These are phyloP conservation scores for Salinomyces thailandicus DNA, from an alignment of 2,329 filamentous ascomycete species.

Conservation along the genomic window DNA sequence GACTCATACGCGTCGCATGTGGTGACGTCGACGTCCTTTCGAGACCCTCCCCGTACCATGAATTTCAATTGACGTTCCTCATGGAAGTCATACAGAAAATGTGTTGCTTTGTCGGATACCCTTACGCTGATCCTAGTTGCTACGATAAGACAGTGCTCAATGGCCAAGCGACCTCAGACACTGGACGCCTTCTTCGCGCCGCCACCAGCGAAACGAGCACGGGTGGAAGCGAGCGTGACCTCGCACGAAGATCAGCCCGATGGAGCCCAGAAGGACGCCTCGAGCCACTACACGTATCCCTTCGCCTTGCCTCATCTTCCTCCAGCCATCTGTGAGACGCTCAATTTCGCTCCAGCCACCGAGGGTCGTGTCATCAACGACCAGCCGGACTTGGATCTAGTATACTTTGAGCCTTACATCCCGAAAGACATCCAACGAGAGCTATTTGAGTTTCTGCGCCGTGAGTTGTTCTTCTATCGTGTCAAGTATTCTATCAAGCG, in stretches of 20 bases:
- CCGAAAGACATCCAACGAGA: conserved; percentile 44
- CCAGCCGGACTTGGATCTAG: conserved; percentile 58
- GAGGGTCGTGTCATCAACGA: conserved; percentile 51
- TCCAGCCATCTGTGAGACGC: conserved; percentile 29
- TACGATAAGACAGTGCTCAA: no score
- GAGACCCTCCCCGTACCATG: no score
- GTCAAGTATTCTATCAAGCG: conserved; percentile 50
- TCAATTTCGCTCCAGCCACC: conserved; percentile 35
- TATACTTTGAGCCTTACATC: conserved; percentile 68
- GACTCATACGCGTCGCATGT: background rate
- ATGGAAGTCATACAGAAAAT: no score
- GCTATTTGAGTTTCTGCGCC: conserved; percentile 60
- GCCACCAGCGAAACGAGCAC: conserved; percentile 30
- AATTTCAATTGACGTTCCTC: no score
- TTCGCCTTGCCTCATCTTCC: conserved; percentile 43
- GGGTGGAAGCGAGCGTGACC: background rate
- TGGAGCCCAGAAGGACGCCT: conserved; percentile 11
- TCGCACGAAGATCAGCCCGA: background rate
- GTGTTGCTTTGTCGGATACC: no score
- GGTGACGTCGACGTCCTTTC: background rate
- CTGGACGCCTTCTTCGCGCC: conserved; percentile 59
- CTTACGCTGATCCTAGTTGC: no score
- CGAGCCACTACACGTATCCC: conserved; percentile 43
- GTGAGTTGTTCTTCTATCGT: conserved; percentile 56
- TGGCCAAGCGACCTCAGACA: conserved; percentile 46